These are phyloP conservation scores for Spergularia bocconei DNA, from an alignment of 148 eudicot genomes.

Conservation along the genomic window DNA sequence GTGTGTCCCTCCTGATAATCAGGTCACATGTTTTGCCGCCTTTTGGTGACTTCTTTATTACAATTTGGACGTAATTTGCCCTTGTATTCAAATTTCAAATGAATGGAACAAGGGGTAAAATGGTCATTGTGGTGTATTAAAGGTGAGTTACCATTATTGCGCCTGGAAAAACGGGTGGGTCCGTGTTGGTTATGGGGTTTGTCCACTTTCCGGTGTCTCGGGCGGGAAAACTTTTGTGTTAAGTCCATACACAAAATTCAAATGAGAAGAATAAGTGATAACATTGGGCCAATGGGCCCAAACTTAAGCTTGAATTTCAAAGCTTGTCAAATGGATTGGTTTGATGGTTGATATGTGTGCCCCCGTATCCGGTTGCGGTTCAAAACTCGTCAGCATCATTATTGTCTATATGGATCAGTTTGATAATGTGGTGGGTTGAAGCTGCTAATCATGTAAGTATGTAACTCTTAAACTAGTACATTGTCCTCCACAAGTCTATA, in stretches of 20 bases:
- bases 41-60: background rate
- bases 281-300: background rate
- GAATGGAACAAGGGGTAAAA: background rate
- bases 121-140: background rate
- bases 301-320: too few relatives aligned
- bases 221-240: slow-evolving; percentile 25
- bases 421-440: too few relatives aligned
- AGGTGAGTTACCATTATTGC: background rate
- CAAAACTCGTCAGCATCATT: too few relatives aligned
- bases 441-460: too few relatives aligned
- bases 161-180: slow-evolving; percentile 12
- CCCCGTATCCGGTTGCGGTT: too few relatives aligned
- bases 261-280: background rate
- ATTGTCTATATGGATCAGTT: too few relatives aligned
- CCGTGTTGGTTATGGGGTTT: background rate
- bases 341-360: too few relatives aligned
- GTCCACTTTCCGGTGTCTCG: slow-evolving; percentile 14
- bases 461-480: too few relatives aligned
- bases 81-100: slow-evolving; percentile 28
- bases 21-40: slow-evolving; percentile 43
- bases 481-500: too few relatives aligned
- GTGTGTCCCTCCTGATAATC: slow-evolving; percentile 4
- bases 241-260: slow-evolving; percentile 2
- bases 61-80: slow-evolving; percentile 19
- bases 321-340: background rate